Conservation (phyloP, 2,329 filamentous ascomycete species). For the Waltergamsia citrina region DNA sequence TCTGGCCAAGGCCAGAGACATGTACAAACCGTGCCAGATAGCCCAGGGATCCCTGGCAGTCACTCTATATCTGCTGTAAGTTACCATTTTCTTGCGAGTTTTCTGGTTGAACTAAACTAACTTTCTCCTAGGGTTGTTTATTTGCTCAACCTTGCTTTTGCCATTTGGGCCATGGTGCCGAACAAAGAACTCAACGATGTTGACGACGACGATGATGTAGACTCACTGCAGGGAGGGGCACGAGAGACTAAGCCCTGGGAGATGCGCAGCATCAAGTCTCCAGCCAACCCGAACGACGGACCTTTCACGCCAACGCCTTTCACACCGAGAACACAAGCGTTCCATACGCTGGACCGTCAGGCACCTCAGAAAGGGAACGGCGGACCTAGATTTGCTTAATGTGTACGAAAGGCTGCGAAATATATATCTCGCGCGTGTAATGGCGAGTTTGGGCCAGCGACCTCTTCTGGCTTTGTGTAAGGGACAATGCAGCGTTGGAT, state of each 20-base stretch:
- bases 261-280: constrained; percentile 38
- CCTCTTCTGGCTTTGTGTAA: no score
- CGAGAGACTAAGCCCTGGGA: constrained; percentile 39
- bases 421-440: no score
- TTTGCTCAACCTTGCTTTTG: constrained; percentile 46
- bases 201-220: constrained; percentile 25
- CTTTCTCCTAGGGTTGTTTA: constrained; percentile 45
- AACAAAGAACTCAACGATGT: constrained; percentile 41
- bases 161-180: constrained; percentile 48
- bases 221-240: constrained; percentile 3
- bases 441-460: no score
- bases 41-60: constrained; percentile 59
- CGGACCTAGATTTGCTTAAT: not conserved
- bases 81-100: constrained; percentile 9
- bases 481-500: no score
- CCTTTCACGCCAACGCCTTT: constrained; percentile 32
- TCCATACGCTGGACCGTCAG: constrained; percentile 51
- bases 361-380: constrained; percentile 29
- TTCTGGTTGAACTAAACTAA: not conserved
- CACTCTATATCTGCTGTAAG: constrained; percentile 60
- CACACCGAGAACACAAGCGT: constrained; percentile 59
- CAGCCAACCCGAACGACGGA: constrained; percentile 6
- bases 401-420: no score
- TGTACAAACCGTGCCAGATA: constrained; percentile 52
- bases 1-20: constrained; percentile 43